Base-by-base conservation (phyloP, 306 rosid genomes). In the Carpinus fangiana region DNA sequence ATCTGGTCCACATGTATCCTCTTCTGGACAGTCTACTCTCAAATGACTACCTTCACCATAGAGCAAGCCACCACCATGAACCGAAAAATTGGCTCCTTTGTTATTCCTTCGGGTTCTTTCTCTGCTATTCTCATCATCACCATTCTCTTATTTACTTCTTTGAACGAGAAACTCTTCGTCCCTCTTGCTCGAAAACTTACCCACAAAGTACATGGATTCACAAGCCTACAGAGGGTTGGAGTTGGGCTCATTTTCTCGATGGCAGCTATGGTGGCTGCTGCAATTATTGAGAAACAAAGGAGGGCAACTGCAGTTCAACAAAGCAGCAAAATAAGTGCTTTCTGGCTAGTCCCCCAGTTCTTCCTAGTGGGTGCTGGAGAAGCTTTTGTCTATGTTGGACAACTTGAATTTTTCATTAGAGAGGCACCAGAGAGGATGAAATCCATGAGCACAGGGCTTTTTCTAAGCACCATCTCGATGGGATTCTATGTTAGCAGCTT, bases 361-460 rank as follows among this genome's bases (percentile, higher is more conserved):
- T 90, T 93, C 72, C 87, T 95, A 7, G 94, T 93, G 48, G 98
- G 99, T 34, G 93, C 99, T 0, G 98, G 99, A 67, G 97, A 95
- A 82, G 98, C 94, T 36, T 95, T 95, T 82, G 88, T 90, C 16
- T 95, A 95, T n/a, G 99, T 95, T 12, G 99, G 99, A 73, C 99
- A 95, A 48, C 89, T 95, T 4, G 98, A 93, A 61, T 95, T 95
- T 82, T 95, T 95, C 90, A 93, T 95, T 78, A 88, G 99, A 80
- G 98, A 95, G 68, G 97, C 98, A 52, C 99, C 98, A 1, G 98
- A 91, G 70, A 88, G 93, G 80, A 95, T 95, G 99, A 95, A 95
- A 84, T 95, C 98, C 14, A 89, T 93, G 97, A 95, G 98, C 82
- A 95, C 99, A 17, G 98, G 99, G 64, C 84, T 95, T 57, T 91